Evolutionary conservation across 2,329 filamentous ascomycete species (phyloP), one percentile per base, ranked within the genome.

Genomic region (Aspergillus quadrilineatus): DNA sequence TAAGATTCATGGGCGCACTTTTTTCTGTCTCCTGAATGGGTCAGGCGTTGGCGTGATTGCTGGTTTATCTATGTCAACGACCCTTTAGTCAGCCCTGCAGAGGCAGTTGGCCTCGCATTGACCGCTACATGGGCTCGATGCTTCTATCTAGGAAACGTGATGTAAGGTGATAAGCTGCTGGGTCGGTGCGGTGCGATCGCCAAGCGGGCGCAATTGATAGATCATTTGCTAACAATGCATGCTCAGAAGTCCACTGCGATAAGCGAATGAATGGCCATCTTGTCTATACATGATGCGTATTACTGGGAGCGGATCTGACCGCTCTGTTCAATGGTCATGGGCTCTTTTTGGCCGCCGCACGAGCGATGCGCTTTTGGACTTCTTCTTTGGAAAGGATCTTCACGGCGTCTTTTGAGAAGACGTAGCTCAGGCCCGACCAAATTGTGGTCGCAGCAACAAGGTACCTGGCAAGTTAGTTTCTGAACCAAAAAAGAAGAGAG

Each of bases 351-450:
- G 60, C 60, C 6, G 61, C 63, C 14, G 72, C 70, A 53, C 67
- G 65, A 6, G 67, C 65, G 50, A 72, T 66, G 46, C 69, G 69
- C 56, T 68, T 69, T 50, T 75, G 71, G 15, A 75, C 64, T 51
- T 77, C 74, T 48, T 76, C 67, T 42, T 78, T 75, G 12, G 72
- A 77, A 42, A 97, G 72, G 55, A 97, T 97, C 73, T 89, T 95
- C 32, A 97, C 92, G 0, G 92, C 93, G 66, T 96, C 89, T 72
- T 94, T 96, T 63, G 86, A 90, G 71, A 88, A 95, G 6, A 96
- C 81, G 71, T 99, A 99, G 73, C 92, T 96, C 12, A 92, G 80
- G 6, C 94, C 94, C 60, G 92, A 97, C 90, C 92, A 97, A 5
- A 96, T 75, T 0, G 94, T 99, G 4, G 94, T 99, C 0, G 82